phyloP scores from a whole-genome alignment of 2,329 filamentous ascomycete species.

The Hyphodiscus sp. region DNA sequence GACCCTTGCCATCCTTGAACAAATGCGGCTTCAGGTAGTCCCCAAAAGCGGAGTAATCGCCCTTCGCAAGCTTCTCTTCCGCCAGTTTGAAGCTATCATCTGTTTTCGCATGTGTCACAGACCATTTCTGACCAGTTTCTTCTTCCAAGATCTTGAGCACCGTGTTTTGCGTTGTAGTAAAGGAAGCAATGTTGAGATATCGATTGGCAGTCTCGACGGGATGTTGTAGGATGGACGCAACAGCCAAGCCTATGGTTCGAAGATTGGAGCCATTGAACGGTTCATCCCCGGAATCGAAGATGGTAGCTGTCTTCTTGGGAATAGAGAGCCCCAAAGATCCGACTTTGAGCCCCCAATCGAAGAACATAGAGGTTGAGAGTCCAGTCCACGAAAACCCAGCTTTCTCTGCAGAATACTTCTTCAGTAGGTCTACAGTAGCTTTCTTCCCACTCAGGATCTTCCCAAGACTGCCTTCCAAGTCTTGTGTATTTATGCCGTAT shows the following conservation, averaged over 20 bases:
- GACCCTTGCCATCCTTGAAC: conserved; percentile 10
- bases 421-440: conserved; percentile 7
- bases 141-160: conserved; percentile 26
- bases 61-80: conserved; percentile 14
- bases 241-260: conserved; percentile 27
- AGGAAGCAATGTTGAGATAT: conserved; percentile 29
- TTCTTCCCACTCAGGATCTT: conserved; percentile 3
- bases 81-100: conserved; percentile 6
- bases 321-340: conserved; percentile 42
- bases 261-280: conserved; percentile 18
- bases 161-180: conserved; percentile 30
- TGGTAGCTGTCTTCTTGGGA: conserved; percentile 39
- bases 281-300: conserved; percentile 29
- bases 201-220: conserved; percentile 28
- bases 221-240: conserved; percentile 31
- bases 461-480: not conserved
- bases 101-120: conserved; percentile 7
- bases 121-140: conserved; percentile 28
- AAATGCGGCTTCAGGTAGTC: conserved; percentile 9
- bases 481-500: conserved; percentile 34
- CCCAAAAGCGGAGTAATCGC: conserved; percentile 13
- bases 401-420: conserved; percentile 6
- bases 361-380: conserved; percentile 23
- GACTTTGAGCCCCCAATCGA: conserved; percentile 14
- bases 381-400: conserved; percentile 29